A percentile compares a stretch with the other conserved stretches of the same genome.
phyloP scores from a whole-genome alignment of 169 alveolate species.

The Cryptosporidium parvum region DNA sequence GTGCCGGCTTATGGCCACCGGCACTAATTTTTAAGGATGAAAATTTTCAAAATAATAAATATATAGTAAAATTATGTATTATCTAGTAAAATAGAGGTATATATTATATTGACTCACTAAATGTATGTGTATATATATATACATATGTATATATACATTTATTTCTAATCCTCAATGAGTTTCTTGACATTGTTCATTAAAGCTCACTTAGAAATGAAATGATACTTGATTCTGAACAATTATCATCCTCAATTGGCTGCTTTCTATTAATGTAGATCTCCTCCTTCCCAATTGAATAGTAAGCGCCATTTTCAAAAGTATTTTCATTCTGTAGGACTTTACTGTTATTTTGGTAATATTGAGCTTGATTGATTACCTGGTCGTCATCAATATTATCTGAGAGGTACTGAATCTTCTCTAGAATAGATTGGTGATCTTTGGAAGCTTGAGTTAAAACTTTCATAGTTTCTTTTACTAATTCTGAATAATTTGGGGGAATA shows the following conservation, averaged over 20 bases:
- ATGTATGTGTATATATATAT: neutral
- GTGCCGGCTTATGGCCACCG: neutral
- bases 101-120: neutral
- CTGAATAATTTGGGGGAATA: slow-evolving; percentile 25
- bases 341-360: neutral
- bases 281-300: slow-evolving; percentile 20
- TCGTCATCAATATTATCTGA: slow-evolving; percentile 41
- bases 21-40: neutral
- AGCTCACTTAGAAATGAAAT: slow-evolving; percentile 71
- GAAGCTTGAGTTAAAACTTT: slow-evolving; percentile 33
- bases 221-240: slow-evolving; percentile 64
- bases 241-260: slow-evolving; percentile 35
- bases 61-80: neutral
- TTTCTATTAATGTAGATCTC: neutral
- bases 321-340: slow-evolving; percentile 3
- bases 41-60: neutral
- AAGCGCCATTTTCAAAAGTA: neutral
- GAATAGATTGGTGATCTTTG: slow-evolving; percentile 38
- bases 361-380: slow-evolving; percentile 1
- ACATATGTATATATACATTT: too few relatives aligned
- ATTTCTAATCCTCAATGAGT: neutral
- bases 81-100: neutral
- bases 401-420: slow-evolving; percentile 18
- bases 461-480: slow-evolving; percentile 32
- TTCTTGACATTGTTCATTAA: neutral